phyloP scores from a whole-genome alignment of 352 stramenopile species.

The Nannochloropsis limnetica region DNA sequence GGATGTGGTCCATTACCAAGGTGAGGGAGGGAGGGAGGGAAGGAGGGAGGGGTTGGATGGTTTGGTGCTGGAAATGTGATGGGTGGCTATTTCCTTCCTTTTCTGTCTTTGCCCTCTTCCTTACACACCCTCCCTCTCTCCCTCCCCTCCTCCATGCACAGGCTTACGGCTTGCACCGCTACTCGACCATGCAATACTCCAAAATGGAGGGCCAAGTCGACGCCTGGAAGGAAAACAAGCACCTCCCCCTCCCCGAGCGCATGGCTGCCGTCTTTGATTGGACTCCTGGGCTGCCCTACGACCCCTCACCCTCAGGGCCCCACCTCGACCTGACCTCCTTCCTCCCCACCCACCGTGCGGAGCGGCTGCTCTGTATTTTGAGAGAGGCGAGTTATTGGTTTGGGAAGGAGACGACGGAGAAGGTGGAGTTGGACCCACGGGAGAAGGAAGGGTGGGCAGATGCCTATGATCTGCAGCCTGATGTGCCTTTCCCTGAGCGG shows the following conservation, averaged over 20 bases:
- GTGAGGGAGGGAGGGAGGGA: background rate
- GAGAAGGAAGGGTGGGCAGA: conserved; percentile 42
- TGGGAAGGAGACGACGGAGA: conserved; percentile 38
- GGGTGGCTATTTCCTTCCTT: too few relatives aligned
- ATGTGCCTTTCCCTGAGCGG: conserved; percentile 44
- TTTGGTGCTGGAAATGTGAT: too few relatives aligned
- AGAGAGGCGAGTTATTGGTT: conserved; percentile 46
- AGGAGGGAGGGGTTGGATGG: too few relatives aligned
- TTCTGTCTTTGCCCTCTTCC: background rate
- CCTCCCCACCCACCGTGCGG: background rate
- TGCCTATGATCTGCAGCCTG: conserved; percentile 44
- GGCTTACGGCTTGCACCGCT: background rate
- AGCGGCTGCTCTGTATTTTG: conserved; percentile 40
- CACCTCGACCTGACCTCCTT: background rate
- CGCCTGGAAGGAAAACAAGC: background rate
- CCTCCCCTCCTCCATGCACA: background rate
- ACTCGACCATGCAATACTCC: conserved; percentile 12
- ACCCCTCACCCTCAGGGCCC: background rate
- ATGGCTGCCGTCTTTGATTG: conserved; percentile 28
- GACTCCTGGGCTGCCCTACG: conserved; percentile 22
- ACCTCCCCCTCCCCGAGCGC: background rate
- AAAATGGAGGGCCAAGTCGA: background rate
- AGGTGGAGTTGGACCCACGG: conserved; percentile 35
- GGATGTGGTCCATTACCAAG: conserved; percentile 43
- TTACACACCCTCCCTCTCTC: background rate